Evolutionary conservation across 148 eudicot genomes (phyloP), one percentile per base, ranked within the genome.

Genomic region (Selenicereus undatus): DNA sequence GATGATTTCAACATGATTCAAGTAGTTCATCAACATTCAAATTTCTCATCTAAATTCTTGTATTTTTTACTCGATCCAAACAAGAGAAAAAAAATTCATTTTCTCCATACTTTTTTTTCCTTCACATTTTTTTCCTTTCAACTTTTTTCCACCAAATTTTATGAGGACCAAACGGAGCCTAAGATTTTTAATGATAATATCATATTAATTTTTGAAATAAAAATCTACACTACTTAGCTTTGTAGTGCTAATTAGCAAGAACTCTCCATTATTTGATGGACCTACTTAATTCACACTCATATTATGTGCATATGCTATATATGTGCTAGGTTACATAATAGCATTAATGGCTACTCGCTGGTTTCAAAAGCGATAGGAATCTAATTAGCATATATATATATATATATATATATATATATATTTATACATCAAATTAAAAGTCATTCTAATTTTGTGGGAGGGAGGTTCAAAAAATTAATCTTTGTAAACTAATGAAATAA

Each of bases 401-500:
- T 17, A 58, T 18, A 12, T 16, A 17, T 58, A 58, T 0, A 20
- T 21, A 36, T 36, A 39, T 39, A 48, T 48, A 48, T 48, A 48
- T 48, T 8, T 11, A 58, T 58, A 77, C 42, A 77, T 77, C 52
- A 71, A 71, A 51, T 13, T 48, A 36, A 39, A 52, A 56, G 62
- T 18, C 4, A 22, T 8, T 64, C 68, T 64, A 64, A 22, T 64
- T 71, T 72, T 51, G 62, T 72, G 76, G n/a, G 76, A 71, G 66
- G 35, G 69, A 71, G 66, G 75, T 74, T 79, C 21, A 79, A 52
- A 16, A 14, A 70, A 4, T n/a, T 56, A 56, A 12, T 64, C 27
- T 68, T 50, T 45, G 80, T 69, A 27, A 9, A 73, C 77, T 80
- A 80, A 80, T 80, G 39, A 80, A 80, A 80, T 80, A 24, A 80